These are phyloP conservation scores for Phytophthora sp. DNA, from an alignment of 352 stramenopile genomes.

Conservation along the genomic window DNA sequence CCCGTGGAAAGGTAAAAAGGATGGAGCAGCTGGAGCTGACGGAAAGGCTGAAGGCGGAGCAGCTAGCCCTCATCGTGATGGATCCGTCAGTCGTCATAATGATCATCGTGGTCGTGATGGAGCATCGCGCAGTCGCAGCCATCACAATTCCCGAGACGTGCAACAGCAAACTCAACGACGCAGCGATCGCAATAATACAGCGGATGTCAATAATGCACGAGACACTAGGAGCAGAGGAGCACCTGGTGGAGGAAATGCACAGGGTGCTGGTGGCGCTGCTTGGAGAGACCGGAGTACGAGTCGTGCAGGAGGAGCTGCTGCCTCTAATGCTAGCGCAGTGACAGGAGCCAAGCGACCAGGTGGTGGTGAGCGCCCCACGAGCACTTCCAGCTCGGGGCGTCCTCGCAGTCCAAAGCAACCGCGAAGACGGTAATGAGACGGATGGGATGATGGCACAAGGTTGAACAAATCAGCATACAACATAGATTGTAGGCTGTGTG, in stretches of 20 bases:
- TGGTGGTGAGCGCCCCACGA: constrained; percentile 36
- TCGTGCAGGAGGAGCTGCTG: constrained; percentile 22
- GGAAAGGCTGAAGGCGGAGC: constrained; percentile 35
- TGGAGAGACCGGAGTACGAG: constrained; percentile 56
- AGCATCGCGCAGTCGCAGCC: constrained; percentile 49
- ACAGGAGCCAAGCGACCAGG: constrained; percentile 41
- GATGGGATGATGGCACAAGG: neutral
- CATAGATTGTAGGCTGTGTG: neutral
- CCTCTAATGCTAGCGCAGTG: constrained; percentile 28
- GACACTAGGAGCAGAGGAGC: constrained; percentile 33
- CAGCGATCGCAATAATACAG: constrained; percentile 47
- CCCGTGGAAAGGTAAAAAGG: constrained; percentile 74
- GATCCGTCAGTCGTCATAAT: constrained; percentile 37
- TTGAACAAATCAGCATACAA: neutral
- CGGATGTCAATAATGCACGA: constrained; percentile 34
- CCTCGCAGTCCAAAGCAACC: constrained; percentile 50
- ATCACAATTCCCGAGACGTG: constrained; percentile 54
- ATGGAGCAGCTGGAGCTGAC: constrained; percentile 37
- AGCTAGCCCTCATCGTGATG: constrained; percentile 42
- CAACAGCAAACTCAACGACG: constrained; percentile 44
- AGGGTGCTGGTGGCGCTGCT: constrained; percentile 22
- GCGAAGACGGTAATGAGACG: constrained; percentile 37
- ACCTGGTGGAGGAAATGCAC: constrained; percentile 26
- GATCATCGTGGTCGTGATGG: constrained; percentile 44
- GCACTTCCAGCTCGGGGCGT: constrained; percentile 32